Percentiles rank a stretch among this genome's conserved stretches.
Conservation (phyloP, 257 asterid genomes). For the Gynochthodes officinalis region DNA sequence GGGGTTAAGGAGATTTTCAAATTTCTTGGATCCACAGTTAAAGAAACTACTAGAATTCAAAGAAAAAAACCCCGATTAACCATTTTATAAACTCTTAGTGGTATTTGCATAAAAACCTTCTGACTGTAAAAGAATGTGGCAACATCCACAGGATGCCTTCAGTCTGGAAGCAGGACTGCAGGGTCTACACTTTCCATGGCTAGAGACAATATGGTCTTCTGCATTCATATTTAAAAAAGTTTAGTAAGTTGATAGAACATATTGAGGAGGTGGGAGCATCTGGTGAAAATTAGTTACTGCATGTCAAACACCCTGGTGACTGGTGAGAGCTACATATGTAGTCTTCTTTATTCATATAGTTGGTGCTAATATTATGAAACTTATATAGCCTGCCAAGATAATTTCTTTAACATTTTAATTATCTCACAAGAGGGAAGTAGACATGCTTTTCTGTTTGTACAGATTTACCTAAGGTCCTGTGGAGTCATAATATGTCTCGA, state of each 20-base stretch:
- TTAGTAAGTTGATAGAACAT: not conserved
- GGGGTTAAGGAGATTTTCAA: not conserved
- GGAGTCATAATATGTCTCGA: not conserved
- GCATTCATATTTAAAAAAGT: not conserved
- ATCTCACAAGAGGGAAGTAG: not conserved
- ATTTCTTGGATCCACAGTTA: not conserved
- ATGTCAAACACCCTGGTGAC: no score
- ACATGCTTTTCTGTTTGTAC: not conserved
- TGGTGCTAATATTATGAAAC: not conserved
- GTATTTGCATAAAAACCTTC: not conserved
- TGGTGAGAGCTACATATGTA: not conserved
- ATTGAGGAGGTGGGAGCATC: not conserved
- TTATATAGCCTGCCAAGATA: not conserved
- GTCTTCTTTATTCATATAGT: not conserved
- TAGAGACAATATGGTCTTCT: not conserved
- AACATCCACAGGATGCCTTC: not conserved
- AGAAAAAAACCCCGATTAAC: not conserved
- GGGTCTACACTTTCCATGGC: not conserved
- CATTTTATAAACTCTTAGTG: not conserved
- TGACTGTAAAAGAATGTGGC: not conserved
- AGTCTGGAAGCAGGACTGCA: not conserved
- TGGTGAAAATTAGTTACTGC: not conserved
- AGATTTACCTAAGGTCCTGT: not conserved
- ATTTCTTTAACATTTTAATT: no score
- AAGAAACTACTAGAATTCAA: not conserved